A percentile compares a stretch with the other conserved stretches of the same genome.
Evolutionary conservation across 2,329 filamentous ascomycete species (phyloP).

Genomic region (Apiospora pterosperma): DNA sequence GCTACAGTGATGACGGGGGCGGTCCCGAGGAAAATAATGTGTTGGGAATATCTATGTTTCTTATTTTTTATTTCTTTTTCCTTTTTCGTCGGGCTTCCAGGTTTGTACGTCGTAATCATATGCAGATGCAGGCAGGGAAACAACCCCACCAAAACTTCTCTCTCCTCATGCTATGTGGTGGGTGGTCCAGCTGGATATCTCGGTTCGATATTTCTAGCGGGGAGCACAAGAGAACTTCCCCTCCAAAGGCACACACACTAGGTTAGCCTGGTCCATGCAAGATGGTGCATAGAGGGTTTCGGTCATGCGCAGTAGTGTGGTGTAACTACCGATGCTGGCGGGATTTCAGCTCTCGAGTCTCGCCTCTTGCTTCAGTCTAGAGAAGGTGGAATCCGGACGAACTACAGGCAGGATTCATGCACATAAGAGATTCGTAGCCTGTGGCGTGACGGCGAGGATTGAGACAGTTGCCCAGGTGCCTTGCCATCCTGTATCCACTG

Average conservation of each 20-base stretch:
- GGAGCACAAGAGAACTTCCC: neutral
- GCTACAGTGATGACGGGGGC: neutral
- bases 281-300: neutral
- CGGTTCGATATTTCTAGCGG: neutral
- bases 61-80: too few relatives aligned
- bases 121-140: too few relatives aligned
- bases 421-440: too few relatives aligned
- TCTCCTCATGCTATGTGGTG: neutral
- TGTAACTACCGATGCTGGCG: neutral
- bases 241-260: neutral
- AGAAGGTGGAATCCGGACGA: too few relatives aligned
- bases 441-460: too few relatives aligned
- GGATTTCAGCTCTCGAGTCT: neutral
- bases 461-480: too few relatives aligned
- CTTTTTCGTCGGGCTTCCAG: too few relatives aligned
- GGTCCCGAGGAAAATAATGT: neutral
- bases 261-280: slow-evolving; percentile 1
- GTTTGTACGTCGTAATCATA: too few relatives aligned
- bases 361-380: too few relatives aligned
- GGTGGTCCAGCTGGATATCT: neutral
- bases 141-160: too few relatives aligned
- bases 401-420: too few relatives aligned
- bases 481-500: neutral
- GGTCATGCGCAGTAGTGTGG: neutral
- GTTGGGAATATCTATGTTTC: neutral